These are phyloP conservation scores for Candida endomychidarum DNA, from an alignment of 805 yeast genomes.

Conservation along the genomic window DNA sequence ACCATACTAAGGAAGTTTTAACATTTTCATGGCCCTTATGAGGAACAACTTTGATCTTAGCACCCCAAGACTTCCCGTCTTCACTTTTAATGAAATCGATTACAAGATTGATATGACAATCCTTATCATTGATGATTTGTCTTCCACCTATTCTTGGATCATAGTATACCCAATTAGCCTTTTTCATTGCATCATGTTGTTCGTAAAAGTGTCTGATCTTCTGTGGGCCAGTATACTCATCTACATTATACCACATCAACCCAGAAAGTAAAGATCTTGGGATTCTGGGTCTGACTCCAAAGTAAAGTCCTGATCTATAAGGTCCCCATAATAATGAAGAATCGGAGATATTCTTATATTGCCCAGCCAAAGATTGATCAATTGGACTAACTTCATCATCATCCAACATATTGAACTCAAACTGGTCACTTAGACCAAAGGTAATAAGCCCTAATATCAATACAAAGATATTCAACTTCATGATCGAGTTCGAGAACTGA, in stretches of 20 bases:
- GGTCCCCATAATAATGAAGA: constrained; percentile 76
- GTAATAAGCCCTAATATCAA: neutral
- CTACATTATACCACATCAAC: constrained; percentile 81
- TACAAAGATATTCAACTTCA: neutral
- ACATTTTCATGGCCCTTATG: constrained; percentile 46
- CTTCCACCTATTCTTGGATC: constrained; percentile 89
- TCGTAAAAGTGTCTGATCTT: constrained; percentile 73
- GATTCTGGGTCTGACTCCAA: constrained; percentile 80
- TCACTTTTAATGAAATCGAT: constrained; percentile 74
- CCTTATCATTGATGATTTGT: constrained; percentile 69
- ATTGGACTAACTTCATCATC: constrained; percentile 56
- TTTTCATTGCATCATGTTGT: constrained; percentile 64
- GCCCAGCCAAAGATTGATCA: constrained; percentile 17
- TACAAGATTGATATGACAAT: constrained; percentile 58
- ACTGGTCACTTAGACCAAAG: constrained; percentile 1
- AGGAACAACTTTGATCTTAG: constrained; percentile 67
- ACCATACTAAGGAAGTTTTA: constrained; percentile 69
- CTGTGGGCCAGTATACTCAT: constrained; percentile 52
- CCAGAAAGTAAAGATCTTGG: constrained; percentile 79
- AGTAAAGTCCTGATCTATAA: constrained; percentile 79
- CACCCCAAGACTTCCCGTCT: constrained; percentile 79
- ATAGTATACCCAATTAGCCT: constrained; percentile 82
- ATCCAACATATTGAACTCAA: constrained; percentile 25
- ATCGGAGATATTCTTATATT: constrained; percentile 21
- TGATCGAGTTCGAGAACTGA: no score